Base-by-base conservation (phyloP, 768 basidiomycete genomes). In the Podaxis sp. region DNA sequence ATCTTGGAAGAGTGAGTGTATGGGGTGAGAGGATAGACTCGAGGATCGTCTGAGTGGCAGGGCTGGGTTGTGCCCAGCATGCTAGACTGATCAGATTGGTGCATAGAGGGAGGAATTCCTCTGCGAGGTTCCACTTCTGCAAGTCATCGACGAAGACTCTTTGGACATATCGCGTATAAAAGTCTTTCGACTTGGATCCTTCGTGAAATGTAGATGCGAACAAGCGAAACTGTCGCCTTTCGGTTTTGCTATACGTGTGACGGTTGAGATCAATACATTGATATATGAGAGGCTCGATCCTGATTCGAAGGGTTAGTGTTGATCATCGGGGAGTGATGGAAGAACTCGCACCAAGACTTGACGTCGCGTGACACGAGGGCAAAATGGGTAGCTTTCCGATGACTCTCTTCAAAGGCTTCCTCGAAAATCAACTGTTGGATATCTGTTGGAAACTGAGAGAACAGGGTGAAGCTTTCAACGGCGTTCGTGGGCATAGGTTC, bases 231-330 rank as follows among this genome's bases (percentile, higher is more conserved):
- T 52, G 59, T 28, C 20, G 41, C 12, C 28, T 30, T 24, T 26
- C 22, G 28, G 20, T 10, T 28, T 37, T 30, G 20, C 24, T 22
- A 38, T 48, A 50, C 10, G 46, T 56, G 36, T 50, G 33, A n/a
- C 36, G 36, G 22, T 49, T 62, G 30, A 62, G 37, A 17, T 46
- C 17, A 4, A 62, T 51, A 22, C 54, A 49, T 24, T 62, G 61
- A 36, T 62, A 62, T 20, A 62, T 56, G 54, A 62, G 61, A 28
- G 61, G 61, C 15, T 62, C 61, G 10, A 62, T 62, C 61, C 61
- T 62, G 22, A 37, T 56, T 56, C 22, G 28, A 36, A 6, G 22
- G 2, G 36, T 60, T 28, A 40, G 28, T 17, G 26, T 5, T 37
- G 5, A 26, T 30, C 38, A 24, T 26, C 24, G n/a, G 8, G n/a